phyloP scores from a whole-genome alignment of 208 protist species.

The Porcisia deanei region DNA sequence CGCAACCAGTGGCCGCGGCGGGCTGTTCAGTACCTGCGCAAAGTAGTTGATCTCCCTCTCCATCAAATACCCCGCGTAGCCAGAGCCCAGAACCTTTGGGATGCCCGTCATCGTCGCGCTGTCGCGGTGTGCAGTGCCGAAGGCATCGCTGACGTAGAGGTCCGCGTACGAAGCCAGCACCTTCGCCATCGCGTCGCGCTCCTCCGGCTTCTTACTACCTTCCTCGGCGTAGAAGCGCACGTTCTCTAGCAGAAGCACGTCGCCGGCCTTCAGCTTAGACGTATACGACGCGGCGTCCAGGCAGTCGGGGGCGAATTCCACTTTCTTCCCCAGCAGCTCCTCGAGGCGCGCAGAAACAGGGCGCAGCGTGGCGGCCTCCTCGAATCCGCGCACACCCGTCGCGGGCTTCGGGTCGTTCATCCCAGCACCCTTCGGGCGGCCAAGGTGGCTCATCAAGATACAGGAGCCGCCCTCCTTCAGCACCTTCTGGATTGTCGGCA shows the following conservation, averaged over 20 bases:
- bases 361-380: no score
- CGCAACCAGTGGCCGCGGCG: slow-evolving; percentile 92
- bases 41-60: slow-evolving; percentile 99
- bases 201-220: slow-evolving; percentile 85
- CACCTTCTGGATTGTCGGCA: slow-evolving; percentile 96
- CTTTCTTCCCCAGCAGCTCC: slow-evolving; percentile 85
- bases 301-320: slow-evolving; percentile 85
- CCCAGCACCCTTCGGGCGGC: slow-evolving; percentile 93
- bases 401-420: no score
- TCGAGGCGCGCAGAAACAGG: no score
- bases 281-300: slow-evolving; percentile 61
- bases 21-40: slow-evolving; percentile 88
- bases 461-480: slow-evolving; percentile 93
- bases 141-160: slow-evolving; percentile 99
- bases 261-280: slow-evolving; percentile 57
- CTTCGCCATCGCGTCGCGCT: slow-evolving; percentile 81
- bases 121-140: slow-evolving; percentile 98
- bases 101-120: slow-evolving; percentile 92
- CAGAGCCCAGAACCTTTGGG: slow-evolving; percentile 69
- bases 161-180: slow-evolving; percentile 95
- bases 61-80: slow-evolving; percentile 98
- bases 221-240: slow-evolving; percentile 99
- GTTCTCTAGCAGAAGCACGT: slow-evolving; percentile 99
- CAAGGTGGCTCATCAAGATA: slow-evolving; percentile 96
- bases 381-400: no score